Evolutionary conservation across 768 basidiomycete genomes (phyloP), one percentile per base, ranked within the genome.

Genomic region (Suillus americanus): DNA sequence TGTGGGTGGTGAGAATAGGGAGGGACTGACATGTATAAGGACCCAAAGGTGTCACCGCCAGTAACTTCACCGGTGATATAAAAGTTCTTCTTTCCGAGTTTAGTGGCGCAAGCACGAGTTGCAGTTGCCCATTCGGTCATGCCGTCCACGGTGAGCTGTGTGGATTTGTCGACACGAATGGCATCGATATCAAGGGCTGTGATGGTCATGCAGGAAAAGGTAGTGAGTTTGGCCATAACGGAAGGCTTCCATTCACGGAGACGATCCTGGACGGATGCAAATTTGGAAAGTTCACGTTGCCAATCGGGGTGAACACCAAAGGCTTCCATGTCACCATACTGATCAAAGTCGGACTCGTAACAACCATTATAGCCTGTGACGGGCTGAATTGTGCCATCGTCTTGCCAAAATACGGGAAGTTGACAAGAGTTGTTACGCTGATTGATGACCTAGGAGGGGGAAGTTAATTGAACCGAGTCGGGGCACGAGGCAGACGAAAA

Each of bases 261-360:
- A 84, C 95, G 92, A 75, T 97, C 95, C 73, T 97, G 95, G 4
- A 97, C 95, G 63, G 95, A 96, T 43, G 95, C 94, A 76, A 97
- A 97, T 73, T 97, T 97, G 69, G 94, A 87, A 25, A 97, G 80
- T 75, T 97, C 92, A 83, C 95, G 95, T 73, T 97, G 86, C 91
- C 88, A 95, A 79, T 94, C 90, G 53, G 91, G 92, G 78, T 94
- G 92, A 37, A 97, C 95, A 89, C 95, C 95, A 73, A 97, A 97
- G 67, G 95, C 95, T 76, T 97, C 95, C 87, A 94, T 94, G 78
- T 97, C 95, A 67, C 95, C 95, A 69, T 91, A 97, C 66, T 97
- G 95, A 77, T 97, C 95, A 69, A 97, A 96, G 66, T 95, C 94
- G 20, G 92, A 95, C 16, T 78, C 74, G 67, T 89, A 80, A 75